Conservation (phyloP, 192 early-diverging fungal genomes). For the Backusella australiensis region DNA sequence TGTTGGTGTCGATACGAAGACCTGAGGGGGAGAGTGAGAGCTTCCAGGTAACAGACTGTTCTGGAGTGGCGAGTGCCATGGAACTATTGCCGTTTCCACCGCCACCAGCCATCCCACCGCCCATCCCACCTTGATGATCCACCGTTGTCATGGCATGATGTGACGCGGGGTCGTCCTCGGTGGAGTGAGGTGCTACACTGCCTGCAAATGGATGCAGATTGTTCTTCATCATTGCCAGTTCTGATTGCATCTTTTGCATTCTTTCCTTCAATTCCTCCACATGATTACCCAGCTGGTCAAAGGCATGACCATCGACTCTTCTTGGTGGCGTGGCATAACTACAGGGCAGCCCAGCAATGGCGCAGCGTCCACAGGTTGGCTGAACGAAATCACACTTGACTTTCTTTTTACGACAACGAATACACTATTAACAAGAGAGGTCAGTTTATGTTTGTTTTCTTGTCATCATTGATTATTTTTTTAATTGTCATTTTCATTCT, state of each 20-base stretch:
- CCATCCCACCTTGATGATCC: neutral
- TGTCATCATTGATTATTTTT: neutral
- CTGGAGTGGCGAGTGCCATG: neutral
- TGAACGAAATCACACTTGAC: constrained; percentile 47
- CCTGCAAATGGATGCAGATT: constrained; percentile 36
- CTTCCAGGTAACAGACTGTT: constrained; percentile 36
- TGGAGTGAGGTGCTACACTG: neutral
- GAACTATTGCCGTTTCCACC: neutral
- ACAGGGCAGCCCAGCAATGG: constrained; percentile 37
- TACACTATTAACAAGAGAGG: constrained; percentile 27
- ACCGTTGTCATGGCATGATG: neutral
- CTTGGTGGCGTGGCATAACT: constrained; percentile 42
- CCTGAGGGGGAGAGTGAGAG: constrained; percentile 39
- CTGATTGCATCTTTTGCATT: constrained; percentile 44
- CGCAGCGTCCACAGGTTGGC: constrained; percentile 41
- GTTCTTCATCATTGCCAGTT: constrained; percentile 39
- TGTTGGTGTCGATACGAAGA: constrained; percentile 42
- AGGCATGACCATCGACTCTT: constrained; percentile 41
- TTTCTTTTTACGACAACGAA: constrained; percentile 44
- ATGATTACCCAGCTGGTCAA: constrained; percentile 41
- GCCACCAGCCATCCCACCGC: neutral
- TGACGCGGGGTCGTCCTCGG: constrained; percentile 3
- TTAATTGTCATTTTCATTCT: neutral
- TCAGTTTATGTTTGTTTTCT: neutral
- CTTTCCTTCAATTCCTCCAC: constrained; percentile 42